Evolutionary conservation across 345 rosid genomes (phyloP).

Genomic region (Chamaenerion angustifolium): DNA sequence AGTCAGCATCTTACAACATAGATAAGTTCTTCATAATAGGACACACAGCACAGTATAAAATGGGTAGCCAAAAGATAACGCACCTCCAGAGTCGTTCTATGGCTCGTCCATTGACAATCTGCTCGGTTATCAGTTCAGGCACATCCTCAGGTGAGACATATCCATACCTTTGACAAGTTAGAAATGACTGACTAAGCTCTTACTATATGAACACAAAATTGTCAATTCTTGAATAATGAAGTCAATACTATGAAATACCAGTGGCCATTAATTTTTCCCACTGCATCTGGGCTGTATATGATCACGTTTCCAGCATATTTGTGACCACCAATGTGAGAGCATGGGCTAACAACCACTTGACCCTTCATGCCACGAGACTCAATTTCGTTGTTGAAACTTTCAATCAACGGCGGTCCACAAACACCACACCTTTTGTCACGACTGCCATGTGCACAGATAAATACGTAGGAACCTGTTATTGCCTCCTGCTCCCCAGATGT

Average conservation of each 20-base stretch:
- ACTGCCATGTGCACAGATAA: conserved; percentile 87
- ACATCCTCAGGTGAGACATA: conserved; percentile 93
- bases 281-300: conserved; percentile 48
- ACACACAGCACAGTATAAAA: neutral
- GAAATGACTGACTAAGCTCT: neutral
- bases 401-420: conserved; percentile 82
- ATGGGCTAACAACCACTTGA: conserved; percentile 48
- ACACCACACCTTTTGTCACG: conserved; percentile 94
- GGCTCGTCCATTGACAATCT: conserved; percentile 61
- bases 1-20: too few relatives aligned
- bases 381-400: conserved; percentile 54
- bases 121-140: conserved; percentile 75
- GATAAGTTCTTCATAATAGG: too few relatives aligned
- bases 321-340: conserved; percentile 94
- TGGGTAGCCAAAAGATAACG: conserved; percentile 7
- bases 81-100: conserved; percentile 79
- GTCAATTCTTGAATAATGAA: neutral
- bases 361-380: conserved; percentile 44
- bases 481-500: conserved; percentile 40
- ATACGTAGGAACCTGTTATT: conserved; percentile 52
- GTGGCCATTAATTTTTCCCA: conserved; percentile 58
- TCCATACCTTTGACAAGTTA: conserved; percentile 59
- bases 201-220: neutral
- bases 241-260: conserved; percentile 32
- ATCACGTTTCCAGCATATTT: conserved; percentile 94